A percentile compares a stretch with the other conserved stretches of the same genome.
Evolutionary conservation across 768 basidiomycete genomes (phyloP).

Genomic region (Pisolithus marmoratus): DNA sequence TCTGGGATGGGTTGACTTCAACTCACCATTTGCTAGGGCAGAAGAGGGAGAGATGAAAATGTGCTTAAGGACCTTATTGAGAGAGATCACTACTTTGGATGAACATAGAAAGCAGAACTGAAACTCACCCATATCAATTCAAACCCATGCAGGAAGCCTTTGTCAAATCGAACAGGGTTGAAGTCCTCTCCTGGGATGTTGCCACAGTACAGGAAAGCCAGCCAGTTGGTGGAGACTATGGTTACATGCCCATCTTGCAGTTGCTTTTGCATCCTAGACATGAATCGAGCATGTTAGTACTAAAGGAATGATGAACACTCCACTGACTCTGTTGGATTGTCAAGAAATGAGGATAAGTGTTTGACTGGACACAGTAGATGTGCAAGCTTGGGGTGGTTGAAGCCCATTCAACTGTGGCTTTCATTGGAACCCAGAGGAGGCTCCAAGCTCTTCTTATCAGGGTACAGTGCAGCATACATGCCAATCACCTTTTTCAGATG

Average conservation of each 20-base stretch:
- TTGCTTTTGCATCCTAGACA: no score
- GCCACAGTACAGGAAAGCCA: not conserved
- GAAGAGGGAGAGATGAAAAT: not conserved
- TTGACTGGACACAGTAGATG: not conserved
- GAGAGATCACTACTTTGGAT: not conserved
- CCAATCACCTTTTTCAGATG: not conserved
- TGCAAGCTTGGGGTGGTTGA: conserved; percentile 1
- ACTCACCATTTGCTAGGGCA: not conserved
- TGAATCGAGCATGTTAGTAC: no score
- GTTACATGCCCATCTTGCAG: no score
- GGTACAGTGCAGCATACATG: not conserved
- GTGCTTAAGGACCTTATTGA: not conserved
- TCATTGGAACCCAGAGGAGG: not conserved
- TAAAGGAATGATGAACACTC: not conserved
- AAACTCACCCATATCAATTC: not conserved
- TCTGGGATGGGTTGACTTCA: not conserved
- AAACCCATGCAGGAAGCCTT: not conserved
- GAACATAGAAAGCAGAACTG: no score
- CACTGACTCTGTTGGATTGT: not conserved
- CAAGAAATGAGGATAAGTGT: not conserved
- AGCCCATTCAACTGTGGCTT: not conserved
- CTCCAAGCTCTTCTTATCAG: not conserved
- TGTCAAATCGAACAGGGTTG: not conserved
- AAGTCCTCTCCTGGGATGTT: not conserved
- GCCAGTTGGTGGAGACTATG: not conserved